Evolutionary conservation across 345 rosid species (phyloP), one percentile per base, ranked within the genome.

Genomic region (Excoecaria agallocha): DNA sequence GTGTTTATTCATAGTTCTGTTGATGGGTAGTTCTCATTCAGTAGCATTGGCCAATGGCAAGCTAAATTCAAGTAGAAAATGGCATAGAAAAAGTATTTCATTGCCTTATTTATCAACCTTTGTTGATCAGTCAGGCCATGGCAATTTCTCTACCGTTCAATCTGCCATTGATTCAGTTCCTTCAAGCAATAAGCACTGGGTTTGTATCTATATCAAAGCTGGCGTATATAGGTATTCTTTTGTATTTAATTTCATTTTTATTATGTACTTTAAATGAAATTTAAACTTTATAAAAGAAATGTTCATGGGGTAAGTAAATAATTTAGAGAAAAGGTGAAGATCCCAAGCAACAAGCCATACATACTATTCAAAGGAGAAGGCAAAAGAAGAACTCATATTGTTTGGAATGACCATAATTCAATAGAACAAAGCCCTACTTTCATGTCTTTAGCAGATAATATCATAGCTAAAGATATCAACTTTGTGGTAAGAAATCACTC

Each of bases 261-360:
- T 12, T 52, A 19, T 52, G 6, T 43, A 43, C 10, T 6, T 43
- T 41, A 8, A n/a, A 57, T 57, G 11, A 55, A 19, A 43, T 43
- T 60, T 20, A 2, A 17, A 24, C 20, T 57, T n/a, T 6, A n/a
- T 30, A 30, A 30, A 30, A 30, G 30, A 30, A 30, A 30, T 20
- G 16, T 10, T 25, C 13, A 3, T 54, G 57, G 3, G 57, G 17
- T 16, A 17, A 16, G 3, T 5, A 54, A 54, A 30, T 30, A 30
- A 30, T 30, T 15, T 49, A 94, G 97, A 69, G 98, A 94, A 86
- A 89, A 89, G 83, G 81, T 94, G 84, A 79, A 22, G 46, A 92
- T 94, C 57, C 90, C 95, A 1, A 37, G 8, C 19, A 87, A 92
- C 3, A 94, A 91, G 74, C 95, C 93, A 11, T 85, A 50, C 84